Percentiles rank a stretch among this genome's conserved stretches.
Conservation (phyloP, 176 grass and related monocot species). For the Cymbopogon citratus region DNA sequence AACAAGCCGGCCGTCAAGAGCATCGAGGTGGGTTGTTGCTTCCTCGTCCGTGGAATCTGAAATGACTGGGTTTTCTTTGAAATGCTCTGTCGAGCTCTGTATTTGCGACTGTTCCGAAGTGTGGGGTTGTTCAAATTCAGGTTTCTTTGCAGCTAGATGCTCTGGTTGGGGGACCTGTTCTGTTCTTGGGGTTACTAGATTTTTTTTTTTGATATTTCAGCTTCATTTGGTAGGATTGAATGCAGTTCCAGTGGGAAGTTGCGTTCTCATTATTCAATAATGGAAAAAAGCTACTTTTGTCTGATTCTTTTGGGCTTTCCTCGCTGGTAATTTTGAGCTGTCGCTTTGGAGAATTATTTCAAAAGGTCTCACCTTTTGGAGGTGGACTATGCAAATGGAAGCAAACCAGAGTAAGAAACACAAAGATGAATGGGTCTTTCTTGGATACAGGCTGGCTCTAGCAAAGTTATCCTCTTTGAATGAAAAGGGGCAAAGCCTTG, state of each 20-base stretch:
- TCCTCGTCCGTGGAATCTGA: background rate
- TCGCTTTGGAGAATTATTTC: background rate
- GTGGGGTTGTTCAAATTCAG: background rate
- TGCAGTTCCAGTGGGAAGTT: background rate
- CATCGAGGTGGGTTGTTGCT: constrained; percentile 37
- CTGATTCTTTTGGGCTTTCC: constrained; percentile 11
- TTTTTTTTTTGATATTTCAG: background rate
- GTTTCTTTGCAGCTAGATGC: background rate
- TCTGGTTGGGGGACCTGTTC: background rate
- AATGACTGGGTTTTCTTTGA: background rate
- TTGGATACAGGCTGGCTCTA: background rate
- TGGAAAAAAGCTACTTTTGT: constrained; percentile 8
- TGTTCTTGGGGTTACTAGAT: background rate
- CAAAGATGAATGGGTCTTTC: background rate
- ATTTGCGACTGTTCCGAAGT: background rate
- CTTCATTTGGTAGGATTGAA: constrained; percentile 13
- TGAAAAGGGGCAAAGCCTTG: background rate
- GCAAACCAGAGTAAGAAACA: background rate
- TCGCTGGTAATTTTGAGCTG: background rate
- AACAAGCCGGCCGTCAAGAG: constrained; percentile 59
- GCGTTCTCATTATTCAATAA: background rate
- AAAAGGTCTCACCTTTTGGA: constrained; percentile 12
- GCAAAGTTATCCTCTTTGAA: constrained; percentile 1
- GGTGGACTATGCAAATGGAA: background rate
- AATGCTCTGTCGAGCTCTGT: background rate